Evolutionary conservation across 208 protist species (phyloP).

Genomic region (Strigomonas culicis): DNA sequence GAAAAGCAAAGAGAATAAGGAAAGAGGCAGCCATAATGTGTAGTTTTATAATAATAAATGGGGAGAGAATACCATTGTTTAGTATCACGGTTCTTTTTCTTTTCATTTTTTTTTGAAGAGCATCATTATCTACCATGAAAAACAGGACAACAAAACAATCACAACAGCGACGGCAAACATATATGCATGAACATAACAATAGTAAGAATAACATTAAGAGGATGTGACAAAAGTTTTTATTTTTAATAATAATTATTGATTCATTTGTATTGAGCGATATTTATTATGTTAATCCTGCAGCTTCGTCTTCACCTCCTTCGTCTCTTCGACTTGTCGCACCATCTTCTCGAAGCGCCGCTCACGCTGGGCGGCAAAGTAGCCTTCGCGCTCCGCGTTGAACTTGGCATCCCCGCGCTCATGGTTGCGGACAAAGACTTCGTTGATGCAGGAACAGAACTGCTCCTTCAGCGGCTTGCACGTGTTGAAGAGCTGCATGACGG

Average conservation of each 20-base stretch:
- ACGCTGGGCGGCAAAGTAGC: slow-evolving; percentile 61
- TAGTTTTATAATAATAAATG: no score
- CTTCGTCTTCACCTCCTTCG: slow-evolving; percentile 52
- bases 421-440: slow-evolving; percentile 82
- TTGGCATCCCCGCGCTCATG: slow-evolving; percentile 77
- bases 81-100: no score
- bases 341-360: slow-evolving; percentile 58
- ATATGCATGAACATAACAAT: slow-evolving; percentile 2
- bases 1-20: no score
- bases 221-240: background rate
- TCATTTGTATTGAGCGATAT: slow-evolving; percentile 8
- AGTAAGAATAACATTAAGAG: slow-evolving; percentile 9
- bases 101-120: no score
- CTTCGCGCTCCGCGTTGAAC: slow-evolving; percentile 59
- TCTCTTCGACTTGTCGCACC: slow-evolving; percentile 54
- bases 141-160: slow-evolving; percentile 1
- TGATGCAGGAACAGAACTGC: slow-evolving; percentile 84
- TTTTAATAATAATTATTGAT: slow-evolving; percentile 7
- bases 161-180: slow-evolving; percentile 6
- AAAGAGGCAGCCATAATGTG: no score
- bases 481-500: slow-evolving; percentile 70
- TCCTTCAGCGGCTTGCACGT: slow-evolving; percentile 79
- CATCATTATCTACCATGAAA: background rate
- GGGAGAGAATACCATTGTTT: no score
- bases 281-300: slow-evolving; percentile 57